Base-by-base conservation (phyloP, 768 basidiomycete species). In the Collybiopsis luxurians region DNA sequence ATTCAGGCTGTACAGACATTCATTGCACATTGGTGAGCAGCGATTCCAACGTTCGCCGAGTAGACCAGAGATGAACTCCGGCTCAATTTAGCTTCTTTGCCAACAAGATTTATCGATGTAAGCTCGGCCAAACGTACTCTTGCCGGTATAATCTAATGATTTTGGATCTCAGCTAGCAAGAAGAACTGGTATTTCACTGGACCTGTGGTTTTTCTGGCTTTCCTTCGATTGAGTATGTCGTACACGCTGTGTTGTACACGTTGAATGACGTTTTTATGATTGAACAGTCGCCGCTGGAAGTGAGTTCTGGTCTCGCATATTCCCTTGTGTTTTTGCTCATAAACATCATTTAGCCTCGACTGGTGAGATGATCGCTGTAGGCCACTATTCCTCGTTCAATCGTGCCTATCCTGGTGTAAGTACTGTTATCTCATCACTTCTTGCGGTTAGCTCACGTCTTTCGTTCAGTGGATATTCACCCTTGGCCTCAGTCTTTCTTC, bases 381-480 rank as follows among this genome's bases (percentile, higher is more conserved):
- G 38, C 19, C 49, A 40, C 23, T 58, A 42, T 53, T 58, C 56
- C 11, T 30, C 44, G 28, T 58, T 58, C 50, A 58, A 28, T 23
- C 56, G 31, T 13, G 24, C 24, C 23, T 58, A 39, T 45, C 56
- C 56, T 13, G 50, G 56, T 12, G 56, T 58, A 27, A 12, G 56
- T 40, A 21, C 19, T 10, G 4, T 27, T 28, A 27, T 30, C 23
- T 11, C 17, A 17, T 13, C n/a, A n/a, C n/a, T n/a, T n/a, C n/a
- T n/a, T n/a, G n/a, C n/a, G n/a, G n/a, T n/a, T n/a, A n/a, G n/a
- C n/a, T n/a, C n/a, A n/a, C n/a, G n/a, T n/a, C n/a, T 38, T 43
- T 28, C 30, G 26, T 34, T 31, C 47, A 79, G 77, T 79, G 77
- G 75, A 59, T 77, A 9, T 78, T 79, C 46, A 77, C 78, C 10